These are phyloP conservation scores for Lipomyces spencermartinsiae DNA, from an alignment of 805 yeast genomes.

Conservation along the genomic window DNA sequence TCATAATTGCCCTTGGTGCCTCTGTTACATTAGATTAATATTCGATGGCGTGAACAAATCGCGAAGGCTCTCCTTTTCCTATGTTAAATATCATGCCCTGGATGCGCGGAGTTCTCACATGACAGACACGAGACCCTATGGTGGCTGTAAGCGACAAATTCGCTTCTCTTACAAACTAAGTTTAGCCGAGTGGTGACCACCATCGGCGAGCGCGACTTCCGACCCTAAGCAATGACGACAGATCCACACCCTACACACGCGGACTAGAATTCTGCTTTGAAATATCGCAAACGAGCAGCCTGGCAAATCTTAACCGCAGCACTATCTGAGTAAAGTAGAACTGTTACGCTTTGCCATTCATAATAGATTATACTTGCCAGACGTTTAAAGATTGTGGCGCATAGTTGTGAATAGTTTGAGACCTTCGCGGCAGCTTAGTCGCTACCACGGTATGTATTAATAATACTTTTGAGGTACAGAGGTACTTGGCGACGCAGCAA, in stretches of 20 bases:
- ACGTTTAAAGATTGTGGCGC: not conserved
- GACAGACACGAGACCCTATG: not conserved
- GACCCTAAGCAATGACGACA: not conserved
- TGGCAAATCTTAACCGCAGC: not conserved
- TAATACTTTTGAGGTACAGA: not conserved
- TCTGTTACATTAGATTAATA: no score
- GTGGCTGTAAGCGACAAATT: not conserved
- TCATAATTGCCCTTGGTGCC: no score
- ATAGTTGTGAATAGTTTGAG: not conserved
- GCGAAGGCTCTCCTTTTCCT: no score
- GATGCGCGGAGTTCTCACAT: no score
- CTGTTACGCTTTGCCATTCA: not conserved
- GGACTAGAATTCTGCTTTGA: not conserved
- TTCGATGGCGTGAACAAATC: no score
- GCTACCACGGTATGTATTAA: not conserved
- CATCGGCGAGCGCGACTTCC: not conserved
- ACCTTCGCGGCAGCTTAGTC: not conserved
- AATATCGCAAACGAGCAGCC: not conserved
- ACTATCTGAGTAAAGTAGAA: not conserved
- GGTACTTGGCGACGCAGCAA: not conserved
- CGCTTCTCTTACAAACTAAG: not conserved
- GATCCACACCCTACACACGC: not conserved
- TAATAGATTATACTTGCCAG: not conserved
- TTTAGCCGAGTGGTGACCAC: no score
- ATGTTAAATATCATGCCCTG: no score